These are phyloP conservation scores for Ephemerocybe angulata DNA, from an alignment of 768 basidiomycete genomes.

Conservation along the genomic window DNA sequence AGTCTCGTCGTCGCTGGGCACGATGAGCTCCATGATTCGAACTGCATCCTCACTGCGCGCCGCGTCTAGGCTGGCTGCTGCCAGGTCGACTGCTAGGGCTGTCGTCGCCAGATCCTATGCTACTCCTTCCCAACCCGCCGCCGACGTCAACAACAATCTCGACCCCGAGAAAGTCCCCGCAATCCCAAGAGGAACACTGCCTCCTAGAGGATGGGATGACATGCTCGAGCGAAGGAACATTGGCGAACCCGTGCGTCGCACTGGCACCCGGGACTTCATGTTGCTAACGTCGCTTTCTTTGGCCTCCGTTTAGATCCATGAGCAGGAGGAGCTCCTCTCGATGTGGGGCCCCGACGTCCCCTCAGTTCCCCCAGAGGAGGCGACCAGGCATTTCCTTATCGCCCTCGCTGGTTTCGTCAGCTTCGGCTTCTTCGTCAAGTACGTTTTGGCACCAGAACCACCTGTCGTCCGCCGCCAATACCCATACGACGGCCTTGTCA, in stretches of 20 bases:
- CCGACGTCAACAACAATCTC: conserved; percentile 66
- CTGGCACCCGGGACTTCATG: too few relatives aligned
- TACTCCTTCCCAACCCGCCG: conserved; percentile 31
- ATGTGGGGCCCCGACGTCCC: conserved; percentile 88
- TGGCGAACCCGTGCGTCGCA: conserved; percentile 63
- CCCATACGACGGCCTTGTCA: conserved; percentile 70
- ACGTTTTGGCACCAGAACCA: conserved; percentile 51
- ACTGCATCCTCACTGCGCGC: conserved; percentile 29
- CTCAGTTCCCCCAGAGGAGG: conserved; percentile 52
- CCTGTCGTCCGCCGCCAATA: conserved; percentile 72
- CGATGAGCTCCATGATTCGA: conserved; percentile 38
- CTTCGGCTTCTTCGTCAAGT: conserved; percentile 58
- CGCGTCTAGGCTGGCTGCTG: conserved; percentile 17
- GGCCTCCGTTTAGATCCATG: conserved; percentile 55
- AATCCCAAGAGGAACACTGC: conserved; percentile 60
- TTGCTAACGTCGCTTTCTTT: conserved; percentile 16
- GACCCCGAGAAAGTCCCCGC: conserved; percentile 73
- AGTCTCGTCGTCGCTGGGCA: not conserved
- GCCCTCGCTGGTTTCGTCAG: conserved; percentile 60
- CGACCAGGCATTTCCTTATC: conserved; percentile 61
- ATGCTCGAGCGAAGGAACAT: conserved; percentile 72
- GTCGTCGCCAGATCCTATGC: conserved; percentile 28
- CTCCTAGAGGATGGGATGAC: conserved; percentile 74
- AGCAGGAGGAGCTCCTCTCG: conserved; percentile 74
- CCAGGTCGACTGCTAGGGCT: not conserved